Conservation (phyloP, 371 early-diverging fungal species). For the Apophysomyces elegans region DNA sequence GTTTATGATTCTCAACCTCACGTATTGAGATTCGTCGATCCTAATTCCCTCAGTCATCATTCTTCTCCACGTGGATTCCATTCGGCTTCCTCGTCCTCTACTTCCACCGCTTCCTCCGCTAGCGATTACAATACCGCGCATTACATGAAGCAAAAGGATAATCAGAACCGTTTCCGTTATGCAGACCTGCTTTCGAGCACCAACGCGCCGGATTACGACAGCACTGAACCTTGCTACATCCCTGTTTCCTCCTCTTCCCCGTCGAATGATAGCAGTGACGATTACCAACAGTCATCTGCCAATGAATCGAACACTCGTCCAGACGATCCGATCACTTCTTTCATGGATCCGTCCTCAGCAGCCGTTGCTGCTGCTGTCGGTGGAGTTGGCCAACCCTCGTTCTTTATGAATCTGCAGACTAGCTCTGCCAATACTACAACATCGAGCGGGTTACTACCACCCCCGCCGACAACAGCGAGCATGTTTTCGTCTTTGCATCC, state of each 20-base stretch:
- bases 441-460: slow-evolving; percentile 8
- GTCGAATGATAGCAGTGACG: slow-evolving; percentile 34
- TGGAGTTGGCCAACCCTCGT: slow-evolving; percentile 3
- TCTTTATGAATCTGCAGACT: slow-evolving; percentile 2
- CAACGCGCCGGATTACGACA: slow-evolving; percentile 26
- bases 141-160: slow-evolving; percentile 13
- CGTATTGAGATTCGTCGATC: slow-evolving; percentile 27
- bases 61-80: slow-evolving; percentile 16
- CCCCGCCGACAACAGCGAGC: slow-evolving; percentile 10
- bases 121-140: neutral
- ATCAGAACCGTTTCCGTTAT: slow-evolving; percentile 42
- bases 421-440: neutral
- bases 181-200: slow-evolving; percentile 43
- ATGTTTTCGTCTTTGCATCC: slow-evolving; percentile 12
- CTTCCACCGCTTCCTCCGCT: slow-evolving; percentile 12
- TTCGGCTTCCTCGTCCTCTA: slow-evolving; percentile 9
- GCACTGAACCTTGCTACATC: slow-evolving; percentile 24
- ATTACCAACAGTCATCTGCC: slow-evolving; percentile 23
- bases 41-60: slow-evolving; percentile 24
- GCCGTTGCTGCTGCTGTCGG: slow-evolving; percentile 10
- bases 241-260: slow-evolving; percentile 29
- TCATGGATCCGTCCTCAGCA: slow-evolving; percentile 25
- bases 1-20: slow-evolving; percentile 21
- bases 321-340: slow-evolving; percentile 14
- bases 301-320: slow-evolving; percentile 9